Evolutionary conservation across 164 flowering plant species (phyloP).

Genomic region (Paratinospora sagittata): DNA sequence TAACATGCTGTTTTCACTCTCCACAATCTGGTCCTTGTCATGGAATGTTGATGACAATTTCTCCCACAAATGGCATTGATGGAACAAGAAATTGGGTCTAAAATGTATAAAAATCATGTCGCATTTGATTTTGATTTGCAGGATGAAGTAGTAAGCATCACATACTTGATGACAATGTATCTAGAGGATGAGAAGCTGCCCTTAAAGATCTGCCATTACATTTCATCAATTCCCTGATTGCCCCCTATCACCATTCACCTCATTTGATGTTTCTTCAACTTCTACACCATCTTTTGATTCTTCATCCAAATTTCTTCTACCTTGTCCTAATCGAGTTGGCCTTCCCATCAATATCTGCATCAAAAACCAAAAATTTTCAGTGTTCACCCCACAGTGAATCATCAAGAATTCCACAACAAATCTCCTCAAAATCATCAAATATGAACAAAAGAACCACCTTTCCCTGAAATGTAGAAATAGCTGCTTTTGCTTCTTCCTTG

Average conservation of each 20-base stretch:
- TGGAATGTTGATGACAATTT: background rate
- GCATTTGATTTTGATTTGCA: background rate
- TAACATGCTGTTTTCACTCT: background rate
- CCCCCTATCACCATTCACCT: conserved; percentile 20
- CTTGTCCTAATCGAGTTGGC: conserved; percentile 48
- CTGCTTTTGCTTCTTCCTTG: conserved; percentile 58
- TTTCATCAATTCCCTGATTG: conserved; percentile 16
- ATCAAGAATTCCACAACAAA: background rate
- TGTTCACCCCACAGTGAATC: background rate
- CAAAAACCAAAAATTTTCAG: background rate
- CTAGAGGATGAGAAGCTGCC: background rate
- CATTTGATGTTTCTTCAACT: conserved; percentile 23
- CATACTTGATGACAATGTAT: background rate
- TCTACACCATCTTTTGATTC: conserved; percentile 26
- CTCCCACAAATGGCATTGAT: background rate
- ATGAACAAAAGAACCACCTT: conserved; percentile 47
- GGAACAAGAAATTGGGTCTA: background rate
- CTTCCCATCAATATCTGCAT: conserved; percentile 66
- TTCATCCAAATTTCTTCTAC: conserved; percentile 36
- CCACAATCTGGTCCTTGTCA: background rate
- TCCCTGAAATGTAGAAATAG: conserved; percentile 55
- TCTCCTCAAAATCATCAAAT: background rate
- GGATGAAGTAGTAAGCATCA: background rate
- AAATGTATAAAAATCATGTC: background rate
- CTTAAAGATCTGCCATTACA: conserved; percentile 1